Conservation (phyloP, 768 basidiomycete genomes). For the Trametes punicea region DNA sequence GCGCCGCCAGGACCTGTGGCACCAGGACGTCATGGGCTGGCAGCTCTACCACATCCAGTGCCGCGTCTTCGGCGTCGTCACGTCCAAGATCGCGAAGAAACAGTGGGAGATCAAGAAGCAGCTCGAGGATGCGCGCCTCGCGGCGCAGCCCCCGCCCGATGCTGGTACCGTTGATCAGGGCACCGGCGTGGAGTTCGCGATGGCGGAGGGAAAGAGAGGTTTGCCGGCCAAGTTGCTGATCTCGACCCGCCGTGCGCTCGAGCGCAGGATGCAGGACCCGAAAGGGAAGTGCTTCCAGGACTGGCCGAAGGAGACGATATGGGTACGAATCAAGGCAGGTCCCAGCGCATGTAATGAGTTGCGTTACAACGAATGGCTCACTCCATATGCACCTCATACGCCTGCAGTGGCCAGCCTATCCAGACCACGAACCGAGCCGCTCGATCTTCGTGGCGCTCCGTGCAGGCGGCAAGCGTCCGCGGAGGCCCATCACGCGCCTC, state of each 20-base stretch:
- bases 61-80: background rate
- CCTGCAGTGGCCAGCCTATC: constrained; percentile 15
- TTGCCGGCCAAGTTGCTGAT: constrained; percentile 7
- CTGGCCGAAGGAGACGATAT: constrained; percentile 1
- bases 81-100: background rate
- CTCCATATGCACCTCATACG: no score
- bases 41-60: background rate
- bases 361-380: background rate
- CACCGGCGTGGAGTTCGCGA: background rate
- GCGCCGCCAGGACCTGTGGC: constrained; percentile 8
- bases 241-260: constrained; percentile 8
- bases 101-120: background rate
- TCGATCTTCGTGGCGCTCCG: constrained; percentile 2
- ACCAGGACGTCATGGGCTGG: background rate
- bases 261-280: background rate
- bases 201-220: background rate
- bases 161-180: background rate
- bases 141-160: background rate
- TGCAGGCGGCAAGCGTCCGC: background rate
- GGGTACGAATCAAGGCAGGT: constrained; percentile 13
- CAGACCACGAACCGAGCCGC: background rate
- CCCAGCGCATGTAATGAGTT: background rate
- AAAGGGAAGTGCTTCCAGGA: background rate
- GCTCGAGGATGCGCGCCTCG: constrained; percentile 4
- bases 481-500: constrained; percentile 5